Percentiles rank a stretch among this genome's conserved stretches.
Evolutionary conservation across 768 basidiomycete species (phyloP).

Genomic region (Suillus occidentalis): DNA sequence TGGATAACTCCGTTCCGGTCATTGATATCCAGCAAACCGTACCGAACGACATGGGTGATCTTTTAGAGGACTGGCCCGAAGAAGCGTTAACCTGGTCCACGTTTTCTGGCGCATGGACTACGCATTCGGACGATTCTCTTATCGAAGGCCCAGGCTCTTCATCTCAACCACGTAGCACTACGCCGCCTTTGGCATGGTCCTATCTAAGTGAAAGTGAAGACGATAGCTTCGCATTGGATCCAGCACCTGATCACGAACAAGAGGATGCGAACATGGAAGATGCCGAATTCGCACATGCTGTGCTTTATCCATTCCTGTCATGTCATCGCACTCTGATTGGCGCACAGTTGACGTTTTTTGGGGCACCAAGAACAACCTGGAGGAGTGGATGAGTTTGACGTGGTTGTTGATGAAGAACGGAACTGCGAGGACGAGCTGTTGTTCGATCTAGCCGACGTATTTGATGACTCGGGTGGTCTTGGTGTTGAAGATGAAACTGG

Average conservation of each 20-base stretch:
- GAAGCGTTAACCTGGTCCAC: conserved; percentile 6
- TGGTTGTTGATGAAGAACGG: conserved; percentile 10
- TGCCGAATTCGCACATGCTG: conserved; percentile 9
- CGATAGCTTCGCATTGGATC: conserved; percentile 11
- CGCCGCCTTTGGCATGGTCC: conserved; percentile 13
- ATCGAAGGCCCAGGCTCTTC: conserved; percentile 17
- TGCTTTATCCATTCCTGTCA: conserved; percentile 10
- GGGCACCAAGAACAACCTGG: conserved; percentile 13
- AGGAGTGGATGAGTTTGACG: conserved; percentile 11
- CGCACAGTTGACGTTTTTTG: conserved; percentile 19
- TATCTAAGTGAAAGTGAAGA: conserved; percentile 18
- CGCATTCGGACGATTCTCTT: conserved; percentile 26
- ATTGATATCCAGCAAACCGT: conserved; percentile 6
- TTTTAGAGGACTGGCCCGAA: conserved; percentile 15
- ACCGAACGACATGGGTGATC: conserved; percentile 19
- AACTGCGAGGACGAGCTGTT: conserved; percentile 11
- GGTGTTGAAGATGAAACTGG: not conserved
- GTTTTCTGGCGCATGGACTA: conserved; percentile 6
- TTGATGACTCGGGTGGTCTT: not conserved
- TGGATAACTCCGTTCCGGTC: conserved; percentile 6
- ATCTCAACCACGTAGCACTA: conserved; percentile 18
- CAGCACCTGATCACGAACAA: conserved; percentile 17
- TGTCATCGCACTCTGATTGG: conserved; percentile 14
- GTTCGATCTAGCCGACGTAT: conserved; percentile 16
- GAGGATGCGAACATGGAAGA: conserved; percentile 18